phyloP scores from a whole-genome alignment of 176 grass and related monocot genomes.

The Lolium rigidum region DNA sequence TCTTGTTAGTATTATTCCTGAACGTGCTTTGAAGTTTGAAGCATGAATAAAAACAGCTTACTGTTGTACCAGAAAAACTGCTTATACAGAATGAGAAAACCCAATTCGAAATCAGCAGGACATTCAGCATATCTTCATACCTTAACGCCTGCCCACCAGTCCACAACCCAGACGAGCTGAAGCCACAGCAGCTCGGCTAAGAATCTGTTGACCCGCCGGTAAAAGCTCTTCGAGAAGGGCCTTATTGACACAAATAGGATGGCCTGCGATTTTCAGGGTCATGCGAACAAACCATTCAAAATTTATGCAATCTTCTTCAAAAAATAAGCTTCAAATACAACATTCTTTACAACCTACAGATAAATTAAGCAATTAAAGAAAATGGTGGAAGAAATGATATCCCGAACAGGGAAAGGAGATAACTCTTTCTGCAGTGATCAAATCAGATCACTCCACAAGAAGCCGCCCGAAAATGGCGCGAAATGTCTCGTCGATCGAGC shows the following conservation, averaged over 20 bases:
- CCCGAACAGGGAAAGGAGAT: neutral
- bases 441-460: constrained; percentile 37
- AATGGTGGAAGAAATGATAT: neutral
- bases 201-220: constrained; percentile 68
- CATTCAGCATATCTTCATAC: constrained; percentile 37
- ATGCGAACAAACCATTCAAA: neutral
- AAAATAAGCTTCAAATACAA: neutral
- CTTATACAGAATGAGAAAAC: neutral
- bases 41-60: neutral
- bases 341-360: neutral
- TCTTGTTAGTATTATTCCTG: no score
- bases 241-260: constrained; percentile 65
- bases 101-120: neutral
- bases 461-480: neutral
- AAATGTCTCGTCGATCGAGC: neutral
- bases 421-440: constrained; percentile 1
- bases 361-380: neutral
- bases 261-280: constrained; percentile 45
- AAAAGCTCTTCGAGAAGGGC: constrained; percentile 72
- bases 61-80: neutral
- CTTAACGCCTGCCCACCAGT: constrained; percentile 97
- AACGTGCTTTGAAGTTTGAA: neutral
- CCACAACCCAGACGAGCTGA: constrained; percentile 89
- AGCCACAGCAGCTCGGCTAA: constrained; percentile 87
- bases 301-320: constrained; percentile 1